These are phyloP conservation scores for Vanilla planifolia DNA, from an alignment of 106 monocot genomes.

Conservation along the genomic window DNA sequence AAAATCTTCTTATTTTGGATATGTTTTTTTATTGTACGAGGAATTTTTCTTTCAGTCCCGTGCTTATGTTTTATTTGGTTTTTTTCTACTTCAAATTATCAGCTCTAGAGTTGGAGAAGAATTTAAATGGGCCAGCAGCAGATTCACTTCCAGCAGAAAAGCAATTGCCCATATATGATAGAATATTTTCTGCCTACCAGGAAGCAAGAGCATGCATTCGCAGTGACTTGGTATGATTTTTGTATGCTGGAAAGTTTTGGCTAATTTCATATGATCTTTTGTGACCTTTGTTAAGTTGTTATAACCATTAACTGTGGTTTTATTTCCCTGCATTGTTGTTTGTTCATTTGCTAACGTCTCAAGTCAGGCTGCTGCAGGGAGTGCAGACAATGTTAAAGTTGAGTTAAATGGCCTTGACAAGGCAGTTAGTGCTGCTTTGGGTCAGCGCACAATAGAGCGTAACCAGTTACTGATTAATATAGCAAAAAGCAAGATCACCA, in stretches of 20 bases:
- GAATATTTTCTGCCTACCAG: conserved; percentile 96
- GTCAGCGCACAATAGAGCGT: conserved; percentile 93
- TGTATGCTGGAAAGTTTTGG: conserved; percentile 2
- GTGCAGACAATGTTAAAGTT: conserved; percentile 87
- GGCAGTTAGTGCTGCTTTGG: conserved; percentile 91
- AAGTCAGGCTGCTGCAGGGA: conserved; percentile 75
- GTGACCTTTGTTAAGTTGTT: background rate
- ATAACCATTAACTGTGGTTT: background rate
- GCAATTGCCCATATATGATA: conserved; percentile 83
- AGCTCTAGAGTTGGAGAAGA: conserved; percentile 99
- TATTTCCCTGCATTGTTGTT: background rate
- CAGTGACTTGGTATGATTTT: conserved; percentile 73
- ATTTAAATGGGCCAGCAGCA: conserved; percentile 48
- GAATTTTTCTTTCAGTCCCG: background rate
- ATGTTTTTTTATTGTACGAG: background rate
- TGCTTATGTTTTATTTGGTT: conserved; percentile 2
- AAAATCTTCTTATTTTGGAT: conserved; percentile 1
- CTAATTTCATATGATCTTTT: background rate
- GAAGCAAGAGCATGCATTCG: conserved; percentile 93
- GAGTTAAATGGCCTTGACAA: conserved; percentile 97
- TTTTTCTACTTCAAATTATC: conserved; percentile 21
- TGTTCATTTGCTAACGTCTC: conserved; percentile 15
- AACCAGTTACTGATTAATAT: conserved; percentile 66
- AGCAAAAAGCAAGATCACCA: conserved; percentile 83
- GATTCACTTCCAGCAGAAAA: conserved; percentile 79